Conservation (phyloP, 2,329 filamentous ascomycete genomes). For the Rutstroemia sp. region DNA sequence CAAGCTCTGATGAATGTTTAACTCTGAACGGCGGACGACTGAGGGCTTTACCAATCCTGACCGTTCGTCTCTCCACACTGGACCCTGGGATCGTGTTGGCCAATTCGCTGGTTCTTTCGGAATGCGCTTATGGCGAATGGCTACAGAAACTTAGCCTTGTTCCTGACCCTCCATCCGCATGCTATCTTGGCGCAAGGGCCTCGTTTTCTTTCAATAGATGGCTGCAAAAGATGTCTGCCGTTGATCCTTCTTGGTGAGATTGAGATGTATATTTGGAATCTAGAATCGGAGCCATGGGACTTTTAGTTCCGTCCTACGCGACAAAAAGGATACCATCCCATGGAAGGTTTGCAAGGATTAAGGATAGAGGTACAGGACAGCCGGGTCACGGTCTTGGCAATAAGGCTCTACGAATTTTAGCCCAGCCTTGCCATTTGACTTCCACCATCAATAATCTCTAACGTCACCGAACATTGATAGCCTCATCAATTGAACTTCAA, state of each 20-base stretch:
- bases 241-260: background rate
- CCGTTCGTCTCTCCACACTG: background rate
- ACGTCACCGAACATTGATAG: slow-evolving; percentile 2
- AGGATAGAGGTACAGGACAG: background rate
- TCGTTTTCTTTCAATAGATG: background rate
- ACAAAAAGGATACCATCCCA: background rate
- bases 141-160: slow-evolving; percentile 10
- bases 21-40: background rate
- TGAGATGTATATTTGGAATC: background rate
- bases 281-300: background rate
- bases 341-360: background rate
- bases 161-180: slow-evolving; percentile 6
- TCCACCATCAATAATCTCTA: background rate
- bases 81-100: background rate
- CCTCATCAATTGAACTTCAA: background rate
- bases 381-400: background rate
- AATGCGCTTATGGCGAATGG: slow-evolving; percentile 4
- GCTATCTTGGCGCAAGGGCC: slow-evolving; percentile 4
- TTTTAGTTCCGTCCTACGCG: slow-evolving; percentile 3
- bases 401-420: background rate
- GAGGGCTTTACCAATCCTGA: background rate
- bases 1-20: background rate
- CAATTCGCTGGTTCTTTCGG: slow-evolving; percentile 1
- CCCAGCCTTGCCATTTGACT: background rate
- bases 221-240: background rate